These are phyloP conservation scores for Lentinula boryana DNA, from an alignment of 768 basidiomycete species.

Conservation along the genomic window DNA sequence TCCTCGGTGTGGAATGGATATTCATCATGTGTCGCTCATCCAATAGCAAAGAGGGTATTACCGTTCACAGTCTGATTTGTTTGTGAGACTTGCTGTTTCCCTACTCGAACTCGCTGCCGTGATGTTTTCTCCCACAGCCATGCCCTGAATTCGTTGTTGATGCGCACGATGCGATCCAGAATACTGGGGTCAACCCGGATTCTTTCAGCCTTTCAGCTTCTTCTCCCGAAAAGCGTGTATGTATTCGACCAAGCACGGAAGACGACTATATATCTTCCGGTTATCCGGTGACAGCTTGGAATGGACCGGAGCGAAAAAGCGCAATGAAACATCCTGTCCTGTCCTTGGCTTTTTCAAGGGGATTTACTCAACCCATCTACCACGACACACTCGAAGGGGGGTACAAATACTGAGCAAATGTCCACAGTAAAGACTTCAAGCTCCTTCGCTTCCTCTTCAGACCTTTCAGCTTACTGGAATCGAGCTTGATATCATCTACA, in stretches of 20 bases:
- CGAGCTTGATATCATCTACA: slow-evolving; percentile 15
- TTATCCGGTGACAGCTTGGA: background rate
- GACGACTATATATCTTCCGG: background rate
- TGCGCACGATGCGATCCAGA: background rate
- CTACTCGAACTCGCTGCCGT: background rate
- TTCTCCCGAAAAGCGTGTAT: background rate
- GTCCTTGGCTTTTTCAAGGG: background rate
- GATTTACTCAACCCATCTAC: background rate
- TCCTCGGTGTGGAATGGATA: background rate
- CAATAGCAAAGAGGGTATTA: background rate
- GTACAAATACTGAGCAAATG: background rate
- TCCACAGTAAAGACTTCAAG: background rate
- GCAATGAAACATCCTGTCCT: background rate
- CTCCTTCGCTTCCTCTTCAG: background rate
- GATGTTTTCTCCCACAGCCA: background rate
- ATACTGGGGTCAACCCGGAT: background rate
- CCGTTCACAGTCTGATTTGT: background rate
- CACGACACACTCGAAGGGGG: background rate
- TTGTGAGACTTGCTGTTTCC: background rate
- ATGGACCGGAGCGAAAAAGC: too few species aligned
- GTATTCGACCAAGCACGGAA: background rate
- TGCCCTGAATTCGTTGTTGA: background rate
- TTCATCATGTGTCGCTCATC: background rate
- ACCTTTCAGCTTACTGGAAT: background rate
- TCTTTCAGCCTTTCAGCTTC: background rate